Conservation (phyloP, 257 asterid species). For the Scutellaria minor region DNA sequence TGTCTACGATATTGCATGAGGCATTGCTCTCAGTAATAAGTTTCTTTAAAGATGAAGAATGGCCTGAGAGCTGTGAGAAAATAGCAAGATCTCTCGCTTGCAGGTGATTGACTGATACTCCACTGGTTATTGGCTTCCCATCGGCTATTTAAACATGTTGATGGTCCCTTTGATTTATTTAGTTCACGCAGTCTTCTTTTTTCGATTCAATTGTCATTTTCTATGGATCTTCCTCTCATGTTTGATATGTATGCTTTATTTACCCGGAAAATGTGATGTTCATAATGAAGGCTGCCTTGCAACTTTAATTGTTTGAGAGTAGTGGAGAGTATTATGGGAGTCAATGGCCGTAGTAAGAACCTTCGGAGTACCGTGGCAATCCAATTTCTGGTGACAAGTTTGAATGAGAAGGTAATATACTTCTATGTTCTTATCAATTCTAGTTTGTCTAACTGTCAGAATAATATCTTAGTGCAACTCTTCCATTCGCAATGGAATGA, state of each 20-base stretch:
- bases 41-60: conserved; percentile 70
- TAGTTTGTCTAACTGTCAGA: conserved; percentile 6
- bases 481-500: background rate
- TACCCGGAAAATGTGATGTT: conserved; percentile 32
- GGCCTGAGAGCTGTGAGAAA: conserved; percentile 64
- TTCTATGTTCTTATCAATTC: background rate
- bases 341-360: conserved; percentile 66
- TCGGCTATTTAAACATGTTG: background rate
- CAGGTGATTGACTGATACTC: conserved; percentile 57
- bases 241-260: conserved; percentile 1
- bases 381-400: conserved; percentile 64
- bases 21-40: conserved; percentile 58
- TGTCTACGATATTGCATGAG: conserved; percentile 56
- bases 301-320: conserved; percentile 79
- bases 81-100: conserved; percentile 64
- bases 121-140: conserved; percentile 9
- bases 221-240: background rate
- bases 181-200: conserved; percentile 3
- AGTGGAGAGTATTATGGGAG: conserved; percentile 71
- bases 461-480: background rate
- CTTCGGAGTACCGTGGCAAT: conserved; percentile 78
- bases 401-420: conserved; percentile 61
- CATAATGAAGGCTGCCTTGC: conserved; percentile 62
- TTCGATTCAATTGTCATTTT: background rate
- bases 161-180: background rate